Evolutionary conservation across 2,329 filamentous ascomycete genomes (phyloP), one percentile per base, ranked within the genome.

Genomic region (Colletotrichum higginsianum): DNA sequence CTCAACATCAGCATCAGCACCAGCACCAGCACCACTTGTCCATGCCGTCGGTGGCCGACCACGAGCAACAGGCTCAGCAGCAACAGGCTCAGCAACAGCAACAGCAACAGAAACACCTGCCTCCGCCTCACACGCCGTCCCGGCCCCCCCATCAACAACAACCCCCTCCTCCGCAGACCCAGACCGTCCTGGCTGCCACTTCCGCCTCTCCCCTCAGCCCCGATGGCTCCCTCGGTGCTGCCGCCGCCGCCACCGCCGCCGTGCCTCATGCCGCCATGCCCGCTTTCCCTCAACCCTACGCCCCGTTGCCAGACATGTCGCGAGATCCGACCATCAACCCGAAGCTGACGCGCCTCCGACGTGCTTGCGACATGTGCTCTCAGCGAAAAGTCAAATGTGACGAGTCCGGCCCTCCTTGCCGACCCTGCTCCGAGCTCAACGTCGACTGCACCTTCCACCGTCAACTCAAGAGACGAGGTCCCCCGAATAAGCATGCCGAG

Each of bases 341-440:
- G 18, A 89, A 89, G 79, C 81, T 87, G 56, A 90, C 87, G 38
- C 86, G 88, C 8, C 82, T 90, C 42, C 84, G 88, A 71, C 86
- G 88, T 61, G 88, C 88, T 16, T 90, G 88, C 75, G 88, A 90
- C 74, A 87, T 90, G 84, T 90, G 88, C 77, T 90, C 88, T 70
- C 86, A 88, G 79, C 86, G 88, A 68, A 90, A 90, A 73, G 88
- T 90, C 55, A 90, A 90, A 80, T 90, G 88, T 78, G 87, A 90
- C 77, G 87, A 89, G 73, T 81, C 83, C 49, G 83, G 85, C 26
- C 84, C 88, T n/a, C 88, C 88, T 1, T 90, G 88, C 75, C 85
- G 84, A 35, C 87, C 88, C 4, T 90, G 88, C 74, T 80, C 82
- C 70, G 87, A 90, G 66, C 86, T 90, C 21, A 84, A 85, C 30